Conservation (phyloP, 2,329 filamentous ascomycete species). For the Ploettnerulaceae sp. region DNA sequence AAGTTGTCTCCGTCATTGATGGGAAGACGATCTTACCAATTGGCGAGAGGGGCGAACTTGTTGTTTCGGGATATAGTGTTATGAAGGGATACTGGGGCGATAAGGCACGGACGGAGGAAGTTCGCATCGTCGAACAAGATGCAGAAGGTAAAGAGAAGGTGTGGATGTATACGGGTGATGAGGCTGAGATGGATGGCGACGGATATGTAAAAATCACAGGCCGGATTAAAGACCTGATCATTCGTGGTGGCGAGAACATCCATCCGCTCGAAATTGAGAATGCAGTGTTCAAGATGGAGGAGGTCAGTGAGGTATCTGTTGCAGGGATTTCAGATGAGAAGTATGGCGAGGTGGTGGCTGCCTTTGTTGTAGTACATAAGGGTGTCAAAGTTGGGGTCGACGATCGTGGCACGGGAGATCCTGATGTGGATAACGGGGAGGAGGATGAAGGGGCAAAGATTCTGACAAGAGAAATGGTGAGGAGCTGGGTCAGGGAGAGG, state of each 20-base stretch:
- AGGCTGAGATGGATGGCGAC: slow-evolving; percentile 75
- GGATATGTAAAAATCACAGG: slow-evolving; percentile 89
- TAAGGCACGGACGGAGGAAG: slow-evolving; percentile 61
- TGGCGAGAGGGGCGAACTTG: slow-evolving; percentile 72
- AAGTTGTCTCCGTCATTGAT: slow-evolving; percentile 70
- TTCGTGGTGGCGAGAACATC: slow-evolving; percentile 92
- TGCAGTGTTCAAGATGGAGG: slow-evolving; percentile 68
- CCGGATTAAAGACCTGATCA: slow-evolving; percentile 92
- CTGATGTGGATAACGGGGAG: slow-evolving; percentile 8
- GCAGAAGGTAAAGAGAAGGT: slow-evolving; percentile 37
- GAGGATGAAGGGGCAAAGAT: slow-evolving; percentile 10
- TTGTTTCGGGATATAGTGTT: slow-evolving; percentile 76
- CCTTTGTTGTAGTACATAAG: slow-evolving; percentile 62
- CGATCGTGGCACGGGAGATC: slow-evolving; percentile 27
- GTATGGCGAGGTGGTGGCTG: slow-evolving; percentile 83
- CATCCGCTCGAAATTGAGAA: slow-evolving; percentile 92
- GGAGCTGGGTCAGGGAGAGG: slow-evolving; percentile 64
- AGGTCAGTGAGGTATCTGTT: slow-evolving; percentile 71
- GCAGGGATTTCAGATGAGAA: slow-evolving; percentile 77
- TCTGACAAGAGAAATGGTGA: slow-evolving; percentile 55
- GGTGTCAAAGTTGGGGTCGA: slow-evolving; percentile 29
- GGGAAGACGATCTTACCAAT: slow-evolving; percentile 54
- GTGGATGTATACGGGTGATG: slow-evolving; percentile 94
- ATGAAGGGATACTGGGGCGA: slow-evolving; percentile 93
- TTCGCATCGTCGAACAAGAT: slow-evolving; percentile 47